Evolutionary conservation across 2,329 filamentous ascomycete genomes (phyloP), one percentile per base, ranked within the genome.

Genomic region (Neopestalotiopsis clavispora): DNA sequence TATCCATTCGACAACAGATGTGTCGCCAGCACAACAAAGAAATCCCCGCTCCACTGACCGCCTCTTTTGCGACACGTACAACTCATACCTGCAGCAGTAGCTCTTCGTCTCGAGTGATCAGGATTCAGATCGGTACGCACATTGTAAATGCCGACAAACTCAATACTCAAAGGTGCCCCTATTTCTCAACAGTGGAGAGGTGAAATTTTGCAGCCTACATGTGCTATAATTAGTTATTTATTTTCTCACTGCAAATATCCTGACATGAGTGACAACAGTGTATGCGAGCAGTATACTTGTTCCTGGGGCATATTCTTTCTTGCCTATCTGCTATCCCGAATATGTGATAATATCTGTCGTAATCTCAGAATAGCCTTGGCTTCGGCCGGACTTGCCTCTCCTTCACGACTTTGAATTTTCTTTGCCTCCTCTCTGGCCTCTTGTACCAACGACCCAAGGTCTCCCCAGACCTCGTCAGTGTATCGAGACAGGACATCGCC

Each of bases 381-480:
- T 68, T 74, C 72, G 12, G 77, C 72, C 14, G 75, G 71, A 9
- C 68, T 17, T 17, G 73, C 49, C 72, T 71, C 45, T 73, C 73
- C 17, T 71, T 42, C 70, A 58, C 13, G 69, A 67, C 34, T 76
- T 73, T 66, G 80, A 75, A 30, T 76, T 32, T 81, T 76, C 62
- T 85, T 80, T 23, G 92, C 77, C 75, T 93, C 90, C 60, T 79
- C 78, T 68, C 81, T 82, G 4, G 90, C 91, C 70, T 87, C 84
- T 64, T 83, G 80, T 10, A 90, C 85, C 42, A 91, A 79, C 3
- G 86, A 83, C 38, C 84, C 79, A 23, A 92, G 77, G 68, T 88
- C 89, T 23, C 91, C 91, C 91, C 91, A 93, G 30, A 93, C 90
- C 67, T 92, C 87, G 75, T 92, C 89, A 0, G 84, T 85, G 72